These are phyloP conservation scores for Prunus mume DNA, from an alignment of 306 rosid genomes.

Conservation along the genomic window DNA sequence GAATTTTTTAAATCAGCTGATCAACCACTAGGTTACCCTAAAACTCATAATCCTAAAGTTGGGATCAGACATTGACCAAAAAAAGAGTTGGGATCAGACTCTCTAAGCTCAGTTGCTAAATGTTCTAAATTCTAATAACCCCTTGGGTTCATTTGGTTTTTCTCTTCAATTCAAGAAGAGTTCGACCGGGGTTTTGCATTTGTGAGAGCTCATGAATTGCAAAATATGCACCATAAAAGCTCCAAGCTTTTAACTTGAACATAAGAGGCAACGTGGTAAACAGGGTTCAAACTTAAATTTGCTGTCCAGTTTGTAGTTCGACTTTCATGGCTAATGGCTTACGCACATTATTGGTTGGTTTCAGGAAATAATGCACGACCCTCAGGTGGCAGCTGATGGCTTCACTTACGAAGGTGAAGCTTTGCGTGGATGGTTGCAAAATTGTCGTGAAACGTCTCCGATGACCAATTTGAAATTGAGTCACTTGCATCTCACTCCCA, in stretches of 20 bases:
- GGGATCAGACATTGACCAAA: neutral
- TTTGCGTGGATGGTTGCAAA: conserved; percentile 66
- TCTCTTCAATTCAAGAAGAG: neutral
- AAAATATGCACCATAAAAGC: neutral
- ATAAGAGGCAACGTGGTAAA: neutral
- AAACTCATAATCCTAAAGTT: neutral
- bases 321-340: conserved; percentile 23
- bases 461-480: conserved; percentile 75
- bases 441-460: conserved; percentile 75
- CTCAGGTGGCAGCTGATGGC: conserved; percentile 87
- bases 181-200: neutral
- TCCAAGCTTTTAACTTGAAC: conserved; percentile 4
- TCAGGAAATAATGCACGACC: conserved; percentile 95
- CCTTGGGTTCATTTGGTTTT: neutral
- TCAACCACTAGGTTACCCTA: neutral
- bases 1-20: neutral
- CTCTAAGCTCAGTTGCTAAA: neutral
- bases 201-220: neutral
- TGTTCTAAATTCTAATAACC: neutral
- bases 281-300: neutral
- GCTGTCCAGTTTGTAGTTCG: neutral
- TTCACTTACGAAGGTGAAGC: conserved; percentile 97
- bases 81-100: neutral
- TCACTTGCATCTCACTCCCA: conserved; percentile 68
- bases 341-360: conserved; percentile 23